Base-by-base conservation (phyloP, 2,329 filamentous ascomycete genomes). In the Podosphaera xanthii region DNA sequence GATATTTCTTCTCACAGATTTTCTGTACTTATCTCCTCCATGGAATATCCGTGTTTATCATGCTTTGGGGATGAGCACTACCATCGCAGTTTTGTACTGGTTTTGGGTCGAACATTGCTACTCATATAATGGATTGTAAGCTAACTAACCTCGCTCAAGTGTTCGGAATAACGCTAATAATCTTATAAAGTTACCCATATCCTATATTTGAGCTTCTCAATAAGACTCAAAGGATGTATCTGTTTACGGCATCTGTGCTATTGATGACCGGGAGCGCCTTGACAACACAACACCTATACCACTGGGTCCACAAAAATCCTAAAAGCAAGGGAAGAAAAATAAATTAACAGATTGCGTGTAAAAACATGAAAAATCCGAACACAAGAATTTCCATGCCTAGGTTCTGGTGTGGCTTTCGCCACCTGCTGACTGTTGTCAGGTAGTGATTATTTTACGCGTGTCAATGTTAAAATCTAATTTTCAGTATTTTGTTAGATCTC, bases 61-160 rank as follows among this genome's bases (percentile, higher is more conserved):
- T 0, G 78, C 81, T 3, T 74, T 86, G 66, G 71, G 72, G 0
- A 67, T 85, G 34, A 81, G 79, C 63, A 76, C 76, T 10, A 67
- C 64, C 1, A 70, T 87, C 50, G 83, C 83, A 0, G 80, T 85
- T 62, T 68, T 71, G 2, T 90, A 90, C 69, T 90, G 84, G 84
- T 77, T 77, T 63, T 90, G 86, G 85, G 78, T 88, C 33, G 84
- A 89, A 70, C 75, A 80, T 33, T 88, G 84, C 71, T 86, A 79
- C 65, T 74, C 74, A 52, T 73, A 77, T 61, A 88, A 88, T 65
- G 80, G 82, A 67, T 79, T 75, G 79, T 81, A 67, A 69, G 77
- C 71, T 40, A 2, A 9, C 30, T 9, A 2, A 7, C 44, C 42
- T 7, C 38, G 12, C 1, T 12, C 10, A 7, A 36, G 6, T 33